Evolutionary conservation across 352 stramenopile species (phyloP).

Genomic region (Pelagophyceae sp.): DNA sequence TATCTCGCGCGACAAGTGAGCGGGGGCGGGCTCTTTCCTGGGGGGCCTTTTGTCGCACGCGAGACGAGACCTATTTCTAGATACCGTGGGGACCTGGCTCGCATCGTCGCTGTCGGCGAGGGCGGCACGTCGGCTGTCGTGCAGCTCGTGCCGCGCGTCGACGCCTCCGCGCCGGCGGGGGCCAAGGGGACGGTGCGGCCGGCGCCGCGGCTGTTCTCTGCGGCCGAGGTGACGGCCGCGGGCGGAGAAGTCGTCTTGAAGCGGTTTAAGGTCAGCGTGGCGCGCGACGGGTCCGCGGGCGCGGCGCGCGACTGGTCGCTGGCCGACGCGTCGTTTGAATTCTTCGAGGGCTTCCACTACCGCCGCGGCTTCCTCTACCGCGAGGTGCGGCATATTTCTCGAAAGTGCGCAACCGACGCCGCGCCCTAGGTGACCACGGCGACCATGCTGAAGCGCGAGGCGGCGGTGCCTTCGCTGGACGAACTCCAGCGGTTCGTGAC

Average conservation of each 20-base stretch:
- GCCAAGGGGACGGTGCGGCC: neutral
- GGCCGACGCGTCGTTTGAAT: neutral
- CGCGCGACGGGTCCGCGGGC: neutral
- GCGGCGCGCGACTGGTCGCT: neutral
- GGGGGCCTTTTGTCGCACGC: no score
- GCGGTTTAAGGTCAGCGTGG: neutral
- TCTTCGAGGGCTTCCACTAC: neutral
- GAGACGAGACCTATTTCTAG: no score
- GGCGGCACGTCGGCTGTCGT: slow-evolving; percentile 1
- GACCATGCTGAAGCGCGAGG: slow-evolving; percentile 1
- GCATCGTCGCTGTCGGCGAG: neutral
- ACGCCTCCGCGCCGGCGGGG: neutral
- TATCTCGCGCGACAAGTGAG: neutral
- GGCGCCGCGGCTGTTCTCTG: neutral
- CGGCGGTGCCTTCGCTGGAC: neutral
- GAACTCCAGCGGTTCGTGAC: slow-evolving; percentile 5
- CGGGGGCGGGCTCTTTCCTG: no score
- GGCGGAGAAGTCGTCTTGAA: neutral
- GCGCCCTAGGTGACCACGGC: neutral
- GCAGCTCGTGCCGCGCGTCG: neutral
- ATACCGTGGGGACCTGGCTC: slow-evolving; percentile 5
- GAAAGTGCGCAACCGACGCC: no score
- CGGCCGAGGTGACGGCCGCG: neutral
- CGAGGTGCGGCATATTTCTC: no score
- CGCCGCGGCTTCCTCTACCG: neutral